Evolutionary conservation across 106 monocot species (phyloP).

Genomic region (Dendrobium nobile): DNA sequence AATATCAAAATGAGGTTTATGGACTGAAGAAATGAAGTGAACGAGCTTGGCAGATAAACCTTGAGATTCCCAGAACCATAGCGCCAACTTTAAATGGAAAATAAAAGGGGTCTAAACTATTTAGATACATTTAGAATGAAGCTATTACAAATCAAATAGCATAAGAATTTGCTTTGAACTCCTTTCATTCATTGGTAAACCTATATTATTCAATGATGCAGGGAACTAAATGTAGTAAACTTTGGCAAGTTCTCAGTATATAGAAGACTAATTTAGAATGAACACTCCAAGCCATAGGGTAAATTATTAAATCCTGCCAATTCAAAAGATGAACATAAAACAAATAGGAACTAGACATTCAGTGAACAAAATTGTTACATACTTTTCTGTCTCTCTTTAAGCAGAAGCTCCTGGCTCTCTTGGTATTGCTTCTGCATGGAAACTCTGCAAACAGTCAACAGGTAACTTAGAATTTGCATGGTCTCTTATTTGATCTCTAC

Average conservation of each 20-base stretch:
- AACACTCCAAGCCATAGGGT: neutral
- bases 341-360: neutral
- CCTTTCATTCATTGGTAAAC: no score
- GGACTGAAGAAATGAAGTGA: no score
- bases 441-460: slow-evolving; percentile 21
- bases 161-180: neutral
- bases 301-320: neutral
- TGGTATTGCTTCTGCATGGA: slow-evolving; percentile 22
- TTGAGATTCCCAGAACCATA: neutral
- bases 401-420: slow-evolving; percentile 22
- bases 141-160: neutral
- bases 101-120: neutral
- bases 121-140: neutral
- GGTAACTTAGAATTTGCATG: neutral
- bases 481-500: neutral
- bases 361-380: slow-evolving; percentile 7
- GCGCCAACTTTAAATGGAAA: no score
- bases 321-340: neutral
- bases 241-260: neutral
- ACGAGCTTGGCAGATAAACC: neutral
- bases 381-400: slow-evolving; percentile 40
- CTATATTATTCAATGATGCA: no score
- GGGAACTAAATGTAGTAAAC: neutral
- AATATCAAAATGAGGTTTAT: neutral
- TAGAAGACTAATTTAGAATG: neutral